phyloP scores from a whole-genome alignment of 148 eudicot species.

The Dianthus caryophyllus region DNA sequence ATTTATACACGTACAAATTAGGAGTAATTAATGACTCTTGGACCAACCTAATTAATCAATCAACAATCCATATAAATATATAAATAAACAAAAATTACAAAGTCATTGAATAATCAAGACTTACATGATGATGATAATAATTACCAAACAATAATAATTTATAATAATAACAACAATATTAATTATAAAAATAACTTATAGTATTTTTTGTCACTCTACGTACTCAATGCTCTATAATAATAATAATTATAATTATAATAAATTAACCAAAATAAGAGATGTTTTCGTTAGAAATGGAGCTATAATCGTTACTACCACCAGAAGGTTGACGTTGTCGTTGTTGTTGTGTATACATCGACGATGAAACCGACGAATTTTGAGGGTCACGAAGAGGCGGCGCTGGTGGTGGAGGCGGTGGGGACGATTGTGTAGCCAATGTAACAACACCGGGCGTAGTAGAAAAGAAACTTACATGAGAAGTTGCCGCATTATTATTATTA shows the following conservation, averaged over 20 bases:
- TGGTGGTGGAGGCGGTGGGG: constrained; percentile 27
- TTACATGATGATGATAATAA: constrained; percentile 10
- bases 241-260: too few species aligned
- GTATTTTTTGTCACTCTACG: constrained; percentile 1
- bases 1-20: constrained; percentile 14
- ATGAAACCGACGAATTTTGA: constrained; percentile 29
- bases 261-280: constrained; percentile 49
- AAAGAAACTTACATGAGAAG: constrained; percentile 20
- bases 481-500: background rate
- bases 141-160: too few species aligned
- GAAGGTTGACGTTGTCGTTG: constrained; percentile 37
- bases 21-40: background rate
- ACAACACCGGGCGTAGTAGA: constrained; percentile 28
- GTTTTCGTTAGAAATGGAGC: constrained; percentile 44
- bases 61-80: background rate
- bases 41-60: background rate
- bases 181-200: constrained; percentile 1
- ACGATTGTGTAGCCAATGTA: constrained; percentile 36
- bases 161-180: constrained; percentile 5
- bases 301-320: constrained; percentile 28
- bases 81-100: background rate
- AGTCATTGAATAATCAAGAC: constrained; percentile 10
- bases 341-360: constrained; percentile 40
- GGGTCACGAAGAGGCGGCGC: constrained; percentile 13
- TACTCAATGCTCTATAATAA: background rate